Conservation (phyloP, 139 green algal species). For the Desmodesmus armatus region DNA sequence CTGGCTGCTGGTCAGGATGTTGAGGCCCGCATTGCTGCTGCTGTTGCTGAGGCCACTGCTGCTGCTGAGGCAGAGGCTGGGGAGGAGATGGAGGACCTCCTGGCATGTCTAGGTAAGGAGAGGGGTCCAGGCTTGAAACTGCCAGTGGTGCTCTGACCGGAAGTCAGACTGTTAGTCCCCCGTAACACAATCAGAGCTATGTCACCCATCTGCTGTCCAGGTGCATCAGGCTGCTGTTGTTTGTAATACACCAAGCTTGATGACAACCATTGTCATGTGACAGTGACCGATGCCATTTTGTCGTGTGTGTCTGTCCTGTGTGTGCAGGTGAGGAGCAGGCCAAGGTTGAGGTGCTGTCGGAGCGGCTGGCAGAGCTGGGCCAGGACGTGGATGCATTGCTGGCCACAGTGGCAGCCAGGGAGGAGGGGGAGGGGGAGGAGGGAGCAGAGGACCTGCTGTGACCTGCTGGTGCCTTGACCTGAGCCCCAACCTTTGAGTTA, state of each 20-base stretch:
- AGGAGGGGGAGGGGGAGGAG: no score
- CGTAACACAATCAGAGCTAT: no score
- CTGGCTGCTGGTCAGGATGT: neutral
- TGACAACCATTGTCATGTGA: no score
- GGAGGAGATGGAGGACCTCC: constrained; percentile 82
- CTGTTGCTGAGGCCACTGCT: constrained; percentile 49
- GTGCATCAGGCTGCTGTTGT: no score
- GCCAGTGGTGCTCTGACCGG: no score
- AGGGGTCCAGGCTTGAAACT: no score
- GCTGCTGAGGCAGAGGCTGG: constrained; percentile 70
- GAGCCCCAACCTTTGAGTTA: neutral
- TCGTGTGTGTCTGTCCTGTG: no score
- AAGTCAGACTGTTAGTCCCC: no score
- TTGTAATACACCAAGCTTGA: no score
- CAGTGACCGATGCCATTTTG: neutral
- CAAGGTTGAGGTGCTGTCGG: constrained; percentile 26
- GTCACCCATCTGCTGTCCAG: no score
- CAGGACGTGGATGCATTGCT: constrained; percentile 75
- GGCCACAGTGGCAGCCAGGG: neutral
- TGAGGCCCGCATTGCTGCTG: constrained; percentile 42
- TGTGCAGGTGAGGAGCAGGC: constrained; percentile 55
- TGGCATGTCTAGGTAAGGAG: constrained; percentile 84
- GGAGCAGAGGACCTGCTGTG: no score
- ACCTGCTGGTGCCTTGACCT: neutral
- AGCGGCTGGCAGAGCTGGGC: constrained; percentile 40